Percentiles rank a stretch among this genome's conserved stretches.
Evolutionary conservation across 2,329 filamentous ascomycete species (phyloP).

Genomic region (Lasiodiplodia citricola): DNA sequence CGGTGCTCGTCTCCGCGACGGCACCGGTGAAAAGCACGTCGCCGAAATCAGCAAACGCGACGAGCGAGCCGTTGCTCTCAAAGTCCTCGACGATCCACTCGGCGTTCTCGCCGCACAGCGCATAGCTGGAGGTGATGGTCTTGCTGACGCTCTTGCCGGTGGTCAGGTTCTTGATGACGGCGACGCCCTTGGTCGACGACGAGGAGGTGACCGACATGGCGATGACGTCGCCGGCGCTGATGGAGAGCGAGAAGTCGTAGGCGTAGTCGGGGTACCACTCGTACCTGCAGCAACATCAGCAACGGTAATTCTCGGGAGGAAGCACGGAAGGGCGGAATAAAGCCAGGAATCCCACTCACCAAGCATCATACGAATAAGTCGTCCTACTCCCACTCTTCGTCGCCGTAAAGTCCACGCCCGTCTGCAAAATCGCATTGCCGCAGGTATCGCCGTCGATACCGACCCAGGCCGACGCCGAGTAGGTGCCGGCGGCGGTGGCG

Average conservation of each 20-base stretch:
- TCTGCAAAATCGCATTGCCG: conserved; percentile 59
- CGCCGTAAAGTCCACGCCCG: conserved; percentile 62
- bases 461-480: conserved; percentile 63
- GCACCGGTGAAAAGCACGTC: conserved; percentile 27
- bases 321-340: too few species aligned
- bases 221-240: conserved; percentile 50
- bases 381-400: conserved; percentile 38
- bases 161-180: conserved; percentile 57
- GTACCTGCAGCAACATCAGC: conserved; percentile 37
- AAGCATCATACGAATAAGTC: conserved; percentile 54
- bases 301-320: not conserved
- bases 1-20: conserved; percentile 17
- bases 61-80: conserved; percentile 21
- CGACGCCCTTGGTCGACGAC: conserved; percentile 51
- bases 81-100: conserved; percentile 32
- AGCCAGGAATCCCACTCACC: conserved; percentile 43
- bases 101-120: conserved; percentile 28
- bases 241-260: conserved; percentile 56
- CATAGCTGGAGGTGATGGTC: conserved; percentile 46
- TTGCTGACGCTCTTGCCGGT: conserved; percentile 60
- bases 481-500: conserved; percentile 47
- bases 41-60: conserved; percentile 27
- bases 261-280: conserved; percentile 57
- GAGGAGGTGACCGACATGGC: conserved; percentile 45
- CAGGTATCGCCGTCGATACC: conserved; percentile 68